Evolutionary conservation across 306 rosid species (phyloP).

Genomic region (Cicer yamashitae): DNA sequence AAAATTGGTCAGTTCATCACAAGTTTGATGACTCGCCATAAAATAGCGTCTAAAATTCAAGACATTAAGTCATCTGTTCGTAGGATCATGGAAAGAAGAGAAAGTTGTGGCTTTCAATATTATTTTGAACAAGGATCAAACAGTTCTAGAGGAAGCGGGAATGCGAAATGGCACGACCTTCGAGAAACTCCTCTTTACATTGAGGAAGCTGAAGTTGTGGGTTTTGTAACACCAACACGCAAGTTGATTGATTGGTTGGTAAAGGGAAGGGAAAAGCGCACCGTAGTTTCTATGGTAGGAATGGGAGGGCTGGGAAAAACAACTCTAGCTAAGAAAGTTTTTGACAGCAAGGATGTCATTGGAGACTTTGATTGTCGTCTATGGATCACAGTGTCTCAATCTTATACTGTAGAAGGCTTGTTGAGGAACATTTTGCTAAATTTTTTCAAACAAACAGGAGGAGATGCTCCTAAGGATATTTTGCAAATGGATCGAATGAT

Average conservation of each 20-base stretch:
- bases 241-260: background rate
- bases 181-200: background rate
- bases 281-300: background rate
- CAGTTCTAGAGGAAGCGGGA: background rate
- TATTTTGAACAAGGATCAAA: background rate
- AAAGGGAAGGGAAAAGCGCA: background rate
- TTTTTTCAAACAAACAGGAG: background rate
- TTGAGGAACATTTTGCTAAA: background rate
- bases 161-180: background rate
- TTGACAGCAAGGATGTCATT: background rate
- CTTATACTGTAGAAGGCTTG: background rate
- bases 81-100: background rate
- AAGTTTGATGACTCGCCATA: background rate
- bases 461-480: background rate
- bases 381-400: background rate
- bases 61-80: background rate
- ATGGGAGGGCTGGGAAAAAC: constrained; percentile 14
- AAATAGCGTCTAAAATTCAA: background rate
- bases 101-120: background rate
- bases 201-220: background rate
- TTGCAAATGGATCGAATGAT: background rate
- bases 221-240: background rate
- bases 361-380: background rate
- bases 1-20: background rate
- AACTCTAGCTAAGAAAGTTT: background rate